These are phyloP conservation scores for Hypholoma fasciculare DNA, from an alignment of 768 basidiomycete genomes.

Conservation along the genomic window DNA sequence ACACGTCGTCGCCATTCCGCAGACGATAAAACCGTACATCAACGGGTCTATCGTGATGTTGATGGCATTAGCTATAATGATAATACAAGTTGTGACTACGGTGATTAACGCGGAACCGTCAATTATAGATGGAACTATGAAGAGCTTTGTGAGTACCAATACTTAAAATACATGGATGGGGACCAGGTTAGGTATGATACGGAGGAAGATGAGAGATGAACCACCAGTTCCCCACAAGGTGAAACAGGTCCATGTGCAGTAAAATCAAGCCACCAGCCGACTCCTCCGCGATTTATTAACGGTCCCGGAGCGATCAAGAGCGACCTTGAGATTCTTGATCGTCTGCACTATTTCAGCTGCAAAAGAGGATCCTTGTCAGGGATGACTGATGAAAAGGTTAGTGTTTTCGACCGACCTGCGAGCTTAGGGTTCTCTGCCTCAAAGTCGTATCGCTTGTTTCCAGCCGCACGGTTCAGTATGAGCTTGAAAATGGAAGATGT, in stretches of 20 bases:
- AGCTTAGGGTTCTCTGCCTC: constrained; percentile 87
- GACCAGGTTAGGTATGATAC: too few species aligned
- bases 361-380: constrained; percentile 2
- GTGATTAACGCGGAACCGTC: too few species aligned
- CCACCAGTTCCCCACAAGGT: too few species aligned
- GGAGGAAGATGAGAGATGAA: too few species aligned
- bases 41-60: too few species aligned
- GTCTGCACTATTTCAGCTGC: constrained; percentile 78
- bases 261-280: constrained; percentile 23
- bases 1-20: too few species aligned
- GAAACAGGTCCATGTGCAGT: not conserved
- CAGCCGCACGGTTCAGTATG: constrained; percentile 70
- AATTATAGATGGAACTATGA: too few species aligned
- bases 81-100: too few species aligned
- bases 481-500: constrained; percentile 86
- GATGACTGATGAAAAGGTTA: not conserved
- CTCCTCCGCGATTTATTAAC: constrained; percentile 63
- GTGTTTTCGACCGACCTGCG: constrained; percentile 55
- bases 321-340: constrained; percentile 63
- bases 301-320: constrained; percentile 65
- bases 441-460: constrained; percentile 94
- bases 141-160: too few species aligned
- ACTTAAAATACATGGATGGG: too few species aligned
- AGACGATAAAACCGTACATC: too few species aligned
- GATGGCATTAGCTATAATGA: too few species aligned